A percentile compares a stretch with the other conserved stretches of the same genome.
Evolutionary conservation across 805 yeast species (phyloP).

Genomic region (Starmerella bombicola): DNA sequence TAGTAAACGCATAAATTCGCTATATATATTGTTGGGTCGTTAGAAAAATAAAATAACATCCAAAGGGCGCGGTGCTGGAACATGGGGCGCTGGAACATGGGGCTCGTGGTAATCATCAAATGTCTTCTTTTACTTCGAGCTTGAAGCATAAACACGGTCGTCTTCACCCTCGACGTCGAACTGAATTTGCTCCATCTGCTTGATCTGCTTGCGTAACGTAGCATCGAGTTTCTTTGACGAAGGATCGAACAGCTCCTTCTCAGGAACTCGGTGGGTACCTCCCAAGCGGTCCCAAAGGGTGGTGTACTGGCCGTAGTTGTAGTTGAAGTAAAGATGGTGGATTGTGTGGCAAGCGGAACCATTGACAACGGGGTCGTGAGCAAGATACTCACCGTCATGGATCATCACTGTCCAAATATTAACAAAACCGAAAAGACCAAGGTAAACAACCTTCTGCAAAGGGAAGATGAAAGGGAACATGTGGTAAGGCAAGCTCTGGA

Average conservation of each 20-base stretch:
- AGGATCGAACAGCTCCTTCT: slow-evolving; percentile 66
- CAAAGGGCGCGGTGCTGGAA: no score
- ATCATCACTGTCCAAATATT: slow-evolving; percentile 98
- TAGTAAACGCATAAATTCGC: background rate
- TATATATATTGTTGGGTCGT: no score
- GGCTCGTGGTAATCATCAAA: background rate
- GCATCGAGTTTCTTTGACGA: slow-evolving; percentile 42
- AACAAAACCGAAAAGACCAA: slow-evolving; percentile 74
- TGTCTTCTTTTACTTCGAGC: background rate
- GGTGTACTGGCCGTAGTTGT: slow-evolving; percentile 96
- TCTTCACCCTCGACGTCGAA: slow-evolving; percentile 68
- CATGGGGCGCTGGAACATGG: no score
- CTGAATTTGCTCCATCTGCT: slow-evolving; percentile 68
- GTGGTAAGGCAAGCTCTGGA: slow-evolving; percentile 89
- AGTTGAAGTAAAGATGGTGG: slow-evolving; percentile 93
- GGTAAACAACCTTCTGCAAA: slow-evolving; percentile 72
- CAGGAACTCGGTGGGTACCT: slow-evolving; percentile 85
- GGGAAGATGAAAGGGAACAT: slow-evolving; percentile 86
- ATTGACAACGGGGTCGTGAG: slow-evolving; percentile 85
- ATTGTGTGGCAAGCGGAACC: slow-evolving; percentile 98
- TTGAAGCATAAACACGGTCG: slow-evolving; percentile 54
- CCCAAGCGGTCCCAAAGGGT: slow-evolving; percentile 97
- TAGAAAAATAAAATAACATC: no score
- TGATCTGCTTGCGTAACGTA: slow-evolving; percentile 59
- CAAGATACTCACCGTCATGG: slow-evolving; percentile 92